Conservation (phyloP, 2,329 filamentous ascomycete genomes). For the Colletotrichum echinochloae region DNA sequence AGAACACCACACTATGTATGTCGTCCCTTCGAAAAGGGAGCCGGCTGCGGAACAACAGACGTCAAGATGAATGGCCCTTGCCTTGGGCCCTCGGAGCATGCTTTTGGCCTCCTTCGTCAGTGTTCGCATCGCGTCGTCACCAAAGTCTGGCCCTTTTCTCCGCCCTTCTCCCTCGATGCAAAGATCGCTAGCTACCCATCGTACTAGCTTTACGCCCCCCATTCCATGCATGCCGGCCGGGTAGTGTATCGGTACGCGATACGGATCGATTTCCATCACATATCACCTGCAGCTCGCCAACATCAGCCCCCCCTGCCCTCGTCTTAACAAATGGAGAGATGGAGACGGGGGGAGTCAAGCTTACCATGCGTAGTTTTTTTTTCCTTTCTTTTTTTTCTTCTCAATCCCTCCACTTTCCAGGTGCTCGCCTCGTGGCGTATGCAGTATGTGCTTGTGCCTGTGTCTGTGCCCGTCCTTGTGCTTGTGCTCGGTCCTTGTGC, state of each 20-base stretch:
- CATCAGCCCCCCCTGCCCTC: conserved; percentile 12
- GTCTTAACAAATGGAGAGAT: not conserved
- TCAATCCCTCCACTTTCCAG: not conserved
- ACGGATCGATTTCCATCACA: conserved; percentile 11
- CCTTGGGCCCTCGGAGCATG: not conserved
- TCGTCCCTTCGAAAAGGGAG: no score
- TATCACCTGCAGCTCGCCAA: conserved; percentile 34
- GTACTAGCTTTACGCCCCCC: not conserved
- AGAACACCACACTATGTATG: no score
- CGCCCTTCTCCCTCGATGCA: not conserved
- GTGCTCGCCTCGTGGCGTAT: not conserved
- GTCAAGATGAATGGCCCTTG: not conserved
- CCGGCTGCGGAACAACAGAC: not conserved
- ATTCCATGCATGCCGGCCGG: no score
- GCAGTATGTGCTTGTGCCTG: not conserved
- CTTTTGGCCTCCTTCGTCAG: not conserved
- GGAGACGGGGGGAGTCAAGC: no score
- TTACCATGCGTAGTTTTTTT: no score
- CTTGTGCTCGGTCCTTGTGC: not conserved
- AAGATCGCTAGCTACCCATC: conserved; percentile 24
- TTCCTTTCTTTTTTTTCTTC: no score
- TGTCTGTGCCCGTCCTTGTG: not conserved
- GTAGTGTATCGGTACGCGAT: not conserved
- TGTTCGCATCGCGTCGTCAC: not conserved
- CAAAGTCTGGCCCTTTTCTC: not conserved